Percentiles rank a stretch among this genome's conserved stretches.
Evolutionary conservation across 202 grass and related monocot genomes (phyloP).

Genomic region (Carex sylvatica): DNA sequence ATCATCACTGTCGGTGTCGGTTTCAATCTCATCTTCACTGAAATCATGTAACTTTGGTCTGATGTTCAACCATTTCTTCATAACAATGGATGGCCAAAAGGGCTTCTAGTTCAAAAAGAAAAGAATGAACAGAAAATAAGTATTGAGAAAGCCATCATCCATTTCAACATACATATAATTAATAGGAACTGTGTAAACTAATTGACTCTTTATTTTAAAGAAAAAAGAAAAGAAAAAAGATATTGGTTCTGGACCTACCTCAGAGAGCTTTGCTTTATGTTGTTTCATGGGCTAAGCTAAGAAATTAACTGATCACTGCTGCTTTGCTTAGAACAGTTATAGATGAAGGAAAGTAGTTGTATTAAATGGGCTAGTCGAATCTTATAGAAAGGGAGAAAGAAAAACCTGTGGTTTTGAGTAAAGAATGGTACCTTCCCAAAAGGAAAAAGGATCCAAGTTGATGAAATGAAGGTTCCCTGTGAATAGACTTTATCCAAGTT

Average conservation of each 20-base stretch:
- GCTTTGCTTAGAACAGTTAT: constrained; percentile 3
- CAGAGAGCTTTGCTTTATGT: constrained; percentile 42
- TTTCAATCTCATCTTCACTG: constrained; percentile 66
- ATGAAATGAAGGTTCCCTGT: constrained; percentile 15
- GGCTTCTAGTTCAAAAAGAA: constrained; percentile 23
- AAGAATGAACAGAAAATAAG: background rate
- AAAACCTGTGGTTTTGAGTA: constrained; percentile 26
- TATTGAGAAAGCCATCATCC: background rate
- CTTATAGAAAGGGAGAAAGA: constrained; percentile 27
- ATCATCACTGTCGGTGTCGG: constrained; percentile 49
- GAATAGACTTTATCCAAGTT: constrained; percentile 23
- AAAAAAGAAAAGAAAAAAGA: background rate
- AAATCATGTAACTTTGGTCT: constrained; percentile 67
- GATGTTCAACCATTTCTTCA: constrained; percentile 77
- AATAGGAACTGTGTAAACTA: constrained; percentile 18
- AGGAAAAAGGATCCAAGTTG: constrained; percentile 21
- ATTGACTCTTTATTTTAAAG: background rate
- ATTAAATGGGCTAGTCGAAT: constrained; percentile 15
- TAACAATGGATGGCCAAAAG: constrained; percentile 53
- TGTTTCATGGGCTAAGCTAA: constrained; percentile 28
- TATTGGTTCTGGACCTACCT: constrained; percentile 30
- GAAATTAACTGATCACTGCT: constrained; percentile 8
- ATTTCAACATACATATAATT: constrained; percentile 2
- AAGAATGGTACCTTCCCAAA: background rate
- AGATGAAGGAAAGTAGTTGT: background rate